Percentiles rank a stretch among this genome's conserved stretches.
Conservation (phyloP, 2,329 filamentous ascomycete genomes). For the Beauveria sp. region DNA sequence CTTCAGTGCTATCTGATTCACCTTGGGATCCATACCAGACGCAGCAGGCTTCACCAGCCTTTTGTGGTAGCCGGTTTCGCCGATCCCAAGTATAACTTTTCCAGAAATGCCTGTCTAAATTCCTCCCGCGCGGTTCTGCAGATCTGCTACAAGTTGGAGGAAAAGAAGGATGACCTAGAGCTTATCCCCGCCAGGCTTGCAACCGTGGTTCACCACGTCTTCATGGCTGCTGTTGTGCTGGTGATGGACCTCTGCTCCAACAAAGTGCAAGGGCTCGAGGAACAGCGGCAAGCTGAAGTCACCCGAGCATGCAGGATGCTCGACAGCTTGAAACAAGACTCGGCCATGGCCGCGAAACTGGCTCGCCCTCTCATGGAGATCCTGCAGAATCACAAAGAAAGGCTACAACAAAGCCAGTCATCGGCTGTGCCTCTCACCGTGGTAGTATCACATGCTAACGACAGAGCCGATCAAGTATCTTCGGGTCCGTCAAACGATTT, state of each 20-base stretch:
- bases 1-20: conserved; percentile 11
- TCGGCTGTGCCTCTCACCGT: neutral
- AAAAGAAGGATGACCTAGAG: neutral
- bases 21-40: conserved; percentile 11
- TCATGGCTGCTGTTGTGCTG: conserved; percentile 1
- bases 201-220: neutral
- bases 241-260: neutral
- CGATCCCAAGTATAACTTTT: conserved; percentile 8
- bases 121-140: conserved; percentile 11
- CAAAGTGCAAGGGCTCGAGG: neutral
- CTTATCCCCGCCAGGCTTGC: conserved; percentile 8
- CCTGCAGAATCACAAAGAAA: conserved; percentile 2
- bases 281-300: neutral
- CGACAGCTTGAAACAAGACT: neutral
- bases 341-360: neutral
- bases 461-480: neutral
- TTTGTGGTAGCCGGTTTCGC: conserved; percentile 10
- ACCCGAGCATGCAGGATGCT: neutral
- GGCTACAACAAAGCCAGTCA: neutral
- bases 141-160: conserved; percentile 11
- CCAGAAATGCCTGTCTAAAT: conserved; percentile 8
- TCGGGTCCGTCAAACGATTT: neutral
- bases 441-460: neutral
- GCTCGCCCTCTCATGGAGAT: neutral
- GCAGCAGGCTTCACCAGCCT: conserved; percentile 14